Evolutionary conservation across 2,329 filamentous ascomycete species (phyloP), one percentile per base, ranked within the genome.

Genomic region (Xylaria sp.): DNA sequence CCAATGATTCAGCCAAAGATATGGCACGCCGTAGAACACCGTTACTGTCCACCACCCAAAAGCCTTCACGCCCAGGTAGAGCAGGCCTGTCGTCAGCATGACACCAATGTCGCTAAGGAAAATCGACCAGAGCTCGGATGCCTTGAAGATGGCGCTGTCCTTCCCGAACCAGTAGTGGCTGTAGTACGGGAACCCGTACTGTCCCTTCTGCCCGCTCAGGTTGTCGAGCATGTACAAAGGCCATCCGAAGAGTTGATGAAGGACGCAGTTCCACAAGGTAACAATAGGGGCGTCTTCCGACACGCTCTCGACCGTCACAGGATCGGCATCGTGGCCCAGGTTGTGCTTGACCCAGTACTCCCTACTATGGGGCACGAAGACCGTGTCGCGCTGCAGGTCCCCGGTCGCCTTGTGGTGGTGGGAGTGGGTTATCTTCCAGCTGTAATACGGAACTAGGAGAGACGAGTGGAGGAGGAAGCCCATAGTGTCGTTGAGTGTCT

Each of bases 331-430:
- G 29, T 34, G 29, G 29, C 29, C 29, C 5, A 34, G 11, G 16
- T 34, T 34, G 29, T 34, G 29, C 29, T 34, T 34, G 3, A 34
- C 29, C 29, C 29, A 34, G 29, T 34, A 34, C 29, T 34, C 29
- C 29, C 29, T 34, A 34, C 29, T 34, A 34, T 34, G 29, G 16
- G 29, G 29, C 5, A 34, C 29, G 9, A 34, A 34, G 5, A 39
- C 38, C n/a, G 17, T 16, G 21, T 24, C 7, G 37, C 20, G 8
- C 38, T 41, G 44, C 34, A 68, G 64, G 65, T 78, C 7, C 2
- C 29, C 29, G 16, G 29, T 34, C 29, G 29, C 29, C 18, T 46
- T 38, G 11, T 46, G 44, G 26, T 46, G 44, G n/a, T 38, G 21
- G 7, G 20, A 18, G 20, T 46, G 44, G 17, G 29, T 29, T 16